Conservation (phyloP, 1,139 yeast genomes). For the Nakaseomyces delphensis region DNA sequence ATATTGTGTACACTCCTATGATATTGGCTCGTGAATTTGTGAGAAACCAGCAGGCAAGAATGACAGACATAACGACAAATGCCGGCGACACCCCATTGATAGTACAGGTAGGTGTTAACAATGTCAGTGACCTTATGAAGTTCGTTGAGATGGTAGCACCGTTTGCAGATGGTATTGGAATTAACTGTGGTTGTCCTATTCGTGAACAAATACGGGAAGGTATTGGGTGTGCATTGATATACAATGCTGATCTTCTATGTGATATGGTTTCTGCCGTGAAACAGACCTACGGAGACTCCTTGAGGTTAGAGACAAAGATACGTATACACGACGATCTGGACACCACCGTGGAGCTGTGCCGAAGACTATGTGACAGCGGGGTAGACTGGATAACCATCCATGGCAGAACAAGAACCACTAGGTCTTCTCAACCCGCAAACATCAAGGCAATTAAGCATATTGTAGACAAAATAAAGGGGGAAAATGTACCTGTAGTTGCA, state of each 20-base stretch:
- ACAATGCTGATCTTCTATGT: slow-evolving; percentile 70
- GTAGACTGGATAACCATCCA: slow-evolving; percentile 92
- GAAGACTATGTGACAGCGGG: slow-evolving; percentile 71
- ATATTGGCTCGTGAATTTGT: slow-evolving; percentile 92
- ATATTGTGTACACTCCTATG: slow-evolving; percentile 93
- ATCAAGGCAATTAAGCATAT: slow-evolving; percentile 69
- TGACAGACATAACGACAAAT: slow-evolving; percentile 80
- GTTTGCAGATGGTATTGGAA: slow-evolving; percentile 85
- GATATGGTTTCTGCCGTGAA: slow-evolving; percentile 81
- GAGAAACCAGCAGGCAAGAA: slow-evolving; percentile 69
- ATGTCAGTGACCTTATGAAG: slow-evolving; percentile 70
- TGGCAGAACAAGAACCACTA: slow-evolving; percentile 77
- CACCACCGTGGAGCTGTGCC: slow-evolving; percentile 67
- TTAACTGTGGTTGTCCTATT: slow-evolving; percentile 97
- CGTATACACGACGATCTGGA: slow-evolving; percentile 70
- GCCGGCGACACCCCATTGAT: slow-evolving; percentile 57
- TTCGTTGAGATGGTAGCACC: slow-evolving; percentile 88
- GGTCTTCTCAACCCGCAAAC: slow-evolving; percentile 78
- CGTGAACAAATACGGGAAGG: slow-evolving; percentile 93
- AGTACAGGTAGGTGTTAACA: slow-evolving; percentile 88
- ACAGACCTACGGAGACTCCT: slow-evolving; percentile 52
- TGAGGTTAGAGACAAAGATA: slow-evolving; percentile 84
- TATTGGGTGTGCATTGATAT: slow-evolving; percentile 91
- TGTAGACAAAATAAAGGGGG: slow-evolving; percentile 39
- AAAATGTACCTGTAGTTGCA: slow-evolving; percentile 75